A percentile compares a stretch with the other conserved stretches of the same genome.
These are phyloP conservation scores for Aspergillus brasiliensis DNA, from an alignment of 2,329 filamentous ascomycete genomes.

Conservation along the genomic window DNA sequence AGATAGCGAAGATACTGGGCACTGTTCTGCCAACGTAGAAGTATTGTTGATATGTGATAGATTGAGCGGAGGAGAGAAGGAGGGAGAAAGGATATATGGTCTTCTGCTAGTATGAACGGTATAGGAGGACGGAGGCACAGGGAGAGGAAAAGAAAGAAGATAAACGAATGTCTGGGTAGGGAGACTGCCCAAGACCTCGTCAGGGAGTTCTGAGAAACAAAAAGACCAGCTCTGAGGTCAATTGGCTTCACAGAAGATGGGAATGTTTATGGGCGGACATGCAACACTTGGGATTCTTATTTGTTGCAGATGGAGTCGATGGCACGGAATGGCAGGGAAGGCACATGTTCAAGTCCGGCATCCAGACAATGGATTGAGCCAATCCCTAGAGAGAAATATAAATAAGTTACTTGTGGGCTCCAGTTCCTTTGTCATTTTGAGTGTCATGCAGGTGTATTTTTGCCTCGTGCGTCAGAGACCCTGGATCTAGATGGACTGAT, in stretches of 20 bases:
- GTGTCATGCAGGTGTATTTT: slow-evolving; percentile 45
- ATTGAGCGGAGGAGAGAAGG: slow-evolving; percentile 20
- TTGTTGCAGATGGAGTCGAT: slow-evolving; percentile 21
- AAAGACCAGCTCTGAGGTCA: slow-evolving; percentile 13
- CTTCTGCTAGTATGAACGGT: slow-evolving; percentile 17
- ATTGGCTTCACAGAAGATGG: slow-evolving; percentile 18
- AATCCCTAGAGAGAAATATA: slow-evolving; percentile 24
- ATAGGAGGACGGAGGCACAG: slow-evolving; percentile 15
- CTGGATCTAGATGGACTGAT: slow-evolving; percentile 44
- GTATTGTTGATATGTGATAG: background rate
- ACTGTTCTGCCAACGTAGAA: background rate
- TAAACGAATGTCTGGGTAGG: slow-evolving; percentile 30
- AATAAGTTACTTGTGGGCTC: slow-evolving; percentile 26
- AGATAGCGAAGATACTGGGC: background rate
- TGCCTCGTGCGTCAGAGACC: slow-evolving; percentile 46
- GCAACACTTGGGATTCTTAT: slow-evolving; percentile 26
- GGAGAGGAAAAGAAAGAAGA: slow-evolving; percentile 17
- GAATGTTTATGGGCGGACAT: slow-evolving; percentile 18
- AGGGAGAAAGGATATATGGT: slow-evolving; percentile 19
- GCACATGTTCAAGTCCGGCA: slow-evolving; percentile 26
- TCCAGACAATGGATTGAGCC: slow-evolving; percentile 24
- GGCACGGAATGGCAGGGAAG: slow-evolving; percentile 22
- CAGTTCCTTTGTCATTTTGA: slow-evolving; percentile 42
- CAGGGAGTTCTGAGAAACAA: slow-evolving; percentile 13
- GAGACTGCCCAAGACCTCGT: slow-evolving; percentile 12